These are phyloP conservation scores for Sinapis alba DNA, from an alignment of 441 rosid species.

Conservation along the genomic window DNA sequence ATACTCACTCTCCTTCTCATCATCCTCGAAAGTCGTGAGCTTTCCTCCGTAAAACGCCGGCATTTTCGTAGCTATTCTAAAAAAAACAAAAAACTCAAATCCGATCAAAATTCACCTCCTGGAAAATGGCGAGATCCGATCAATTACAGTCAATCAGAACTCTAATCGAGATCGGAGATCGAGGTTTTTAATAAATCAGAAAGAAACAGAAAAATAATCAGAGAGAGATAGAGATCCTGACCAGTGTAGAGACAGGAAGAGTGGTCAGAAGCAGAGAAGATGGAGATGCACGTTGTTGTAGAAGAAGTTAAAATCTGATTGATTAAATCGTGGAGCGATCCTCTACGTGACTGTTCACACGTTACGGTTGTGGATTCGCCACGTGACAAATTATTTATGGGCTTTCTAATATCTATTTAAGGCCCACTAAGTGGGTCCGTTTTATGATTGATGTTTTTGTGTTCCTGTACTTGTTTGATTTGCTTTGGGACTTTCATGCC, in stretches of 20 bases:
- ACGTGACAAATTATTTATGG: constrained; percentile 14
- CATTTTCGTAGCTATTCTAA: constrained; percentile 46
- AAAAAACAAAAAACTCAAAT: constrained; percentile 13
- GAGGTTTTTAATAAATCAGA: constrained; percentile 17
- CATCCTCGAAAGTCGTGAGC: constrained; percentile 97
- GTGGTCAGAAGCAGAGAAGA: constrained; percentile 38
- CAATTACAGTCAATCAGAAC: constrained; percentile 13
- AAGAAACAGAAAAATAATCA: not conserved
- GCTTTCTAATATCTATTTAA: constrained; percentile 6
- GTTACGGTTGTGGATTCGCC: constrained; percentile 14
- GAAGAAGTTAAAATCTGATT: constrained; percentile 33
- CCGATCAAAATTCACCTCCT: constrained; percentile 35
- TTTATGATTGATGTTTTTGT: not conserved
- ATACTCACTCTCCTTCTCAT: constrained; percentile 98
- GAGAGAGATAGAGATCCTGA: constrained; percentile 26
- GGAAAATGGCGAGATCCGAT: constrained; percentile 40
- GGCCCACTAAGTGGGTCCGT: constrained; percentile 23
- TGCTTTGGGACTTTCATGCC: not conserved
- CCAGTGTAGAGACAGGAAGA: constrained; percentile 37
- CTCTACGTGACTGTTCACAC: constrained; percentile 28
- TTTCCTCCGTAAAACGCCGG: constrained; percentile 88
- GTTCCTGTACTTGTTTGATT: constrained; percentile 4
- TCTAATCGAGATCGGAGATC: constrained; percentile 10
- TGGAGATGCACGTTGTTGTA: constrained; percentile 39
- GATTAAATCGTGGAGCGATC: constrained; percentile 26